phyloP scores from a whole-genome alignment of 345 rosid genomes.

The Acer yangbiense region DNA sequence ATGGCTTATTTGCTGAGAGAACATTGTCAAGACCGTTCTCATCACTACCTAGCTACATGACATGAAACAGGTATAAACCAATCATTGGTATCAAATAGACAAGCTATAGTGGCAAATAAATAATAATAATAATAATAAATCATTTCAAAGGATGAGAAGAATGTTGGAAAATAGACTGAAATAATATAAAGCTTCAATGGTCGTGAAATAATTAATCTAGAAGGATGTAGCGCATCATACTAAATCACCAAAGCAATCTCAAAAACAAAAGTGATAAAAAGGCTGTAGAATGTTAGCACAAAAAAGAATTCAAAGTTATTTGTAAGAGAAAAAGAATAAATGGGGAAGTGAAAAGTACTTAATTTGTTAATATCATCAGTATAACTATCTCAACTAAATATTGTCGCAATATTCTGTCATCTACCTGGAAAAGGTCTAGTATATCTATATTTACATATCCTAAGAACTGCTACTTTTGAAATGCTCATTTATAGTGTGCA shows the following conservation, averaged over 20 bases:
- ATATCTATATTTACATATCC: not conserved
- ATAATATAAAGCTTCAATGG: not conserved
- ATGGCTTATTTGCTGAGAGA: conserved; percentile 73
- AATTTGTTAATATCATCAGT: not conserved
- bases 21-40: conserved; percentile 48
- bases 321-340: not conserved
- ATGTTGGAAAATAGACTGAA: not conserved
- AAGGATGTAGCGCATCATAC: not conserved
- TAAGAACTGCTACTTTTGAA: conserved; percentile 1
- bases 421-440: not conserved
- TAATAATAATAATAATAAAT: not conserved
- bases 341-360: not conserved
- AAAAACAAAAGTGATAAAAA: not conserved
- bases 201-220: not conserved
- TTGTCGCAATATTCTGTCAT: not conserved
- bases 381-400: not conserved
- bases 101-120: not conserved
- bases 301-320: not conserved
- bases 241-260: not conserved
- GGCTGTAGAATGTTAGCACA: not conserved
- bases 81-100: conserved; percentile 4
- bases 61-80: conserved; percentile 7
- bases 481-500: not conserved
- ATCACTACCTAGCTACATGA: conserved; percentile 63
- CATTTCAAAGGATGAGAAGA: not conserved